Evolutionary conservation across 2,329 filamentous ascomycete genomes (phyloP).

Genomic region (Corniculantispora saksenae): DNA sequence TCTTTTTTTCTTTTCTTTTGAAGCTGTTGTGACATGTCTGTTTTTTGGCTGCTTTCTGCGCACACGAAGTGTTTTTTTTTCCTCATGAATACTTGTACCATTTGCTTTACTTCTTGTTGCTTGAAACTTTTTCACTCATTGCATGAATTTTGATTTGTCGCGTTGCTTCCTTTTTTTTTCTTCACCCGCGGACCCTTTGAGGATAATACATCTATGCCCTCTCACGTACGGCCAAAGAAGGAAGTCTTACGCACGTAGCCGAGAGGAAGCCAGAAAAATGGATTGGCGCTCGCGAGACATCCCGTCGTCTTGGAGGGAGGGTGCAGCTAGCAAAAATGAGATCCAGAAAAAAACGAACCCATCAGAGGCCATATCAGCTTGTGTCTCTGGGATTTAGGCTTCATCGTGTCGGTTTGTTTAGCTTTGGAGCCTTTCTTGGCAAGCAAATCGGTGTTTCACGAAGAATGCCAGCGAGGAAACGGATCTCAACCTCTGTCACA

Average conservation of each 20-base stretch:
- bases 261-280: not conserved
- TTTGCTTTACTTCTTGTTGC: not conserved
- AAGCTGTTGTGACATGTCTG: not conserved
- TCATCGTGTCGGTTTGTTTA: not conserved
- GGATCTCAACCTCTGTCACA: not conserved
- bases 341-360: not conserved
- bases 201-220: not conserved
- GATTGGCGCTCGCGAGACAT: not conserved
- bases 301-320: conserved; percentile 1
- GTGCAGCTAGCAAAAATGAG: conserved; percentile 4
- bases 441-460: not conserved
- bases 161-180: not conserved
- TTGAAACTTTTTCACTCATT: not conserved
- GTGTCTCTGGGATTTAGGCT: not conserved
- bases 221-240: not conserved
- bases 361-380: not conserved
- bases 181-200: not conserved
- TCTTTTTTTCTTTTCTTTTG: conserved; percentile 4
- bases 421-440: not conserved
- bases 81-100: not conserved
- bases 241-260: not conserved
- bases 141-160: not conserved
- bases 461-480: not conserved
- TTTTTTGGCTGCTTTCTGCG: not conserved
- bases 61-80: not conserved